These are phyloP conservation scores for Microcera coccophila DNA, from an alignment of 2,329 filamentous ascomycete genomes.

Conservation along the genomic window DNA sequence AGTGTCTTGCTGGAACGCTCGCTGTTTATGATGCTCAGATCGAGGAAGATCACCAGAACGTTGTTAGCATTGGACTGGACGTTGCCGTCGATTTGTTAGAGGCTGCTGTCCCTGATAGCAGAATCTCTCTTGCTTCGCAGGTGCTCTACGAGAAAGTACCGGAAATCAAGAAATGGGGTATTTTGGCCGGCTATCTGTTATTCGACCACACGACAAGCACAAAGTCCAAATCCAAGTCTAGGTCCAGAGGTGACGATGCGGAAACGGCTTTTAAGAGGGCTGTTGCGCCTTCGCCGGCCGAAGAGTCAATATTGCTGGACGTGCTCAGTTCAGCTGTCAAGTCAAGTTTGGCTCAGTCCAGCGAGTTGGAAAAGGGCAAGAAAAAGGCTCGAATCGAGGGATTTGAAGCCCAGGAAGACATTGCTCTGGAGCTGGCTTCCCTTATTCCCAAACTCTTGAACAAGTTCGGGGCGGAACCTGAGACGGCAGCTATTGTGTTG, in stretches of 20 bases:
- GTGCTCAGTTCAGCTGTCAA: slow-evolving; percentile 81
- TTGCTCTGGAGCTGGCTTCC: slow-evolving; percentile 70
- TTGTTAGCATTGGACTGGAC: slow-evolving; percentile 44
- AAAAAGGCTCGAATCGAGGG: slow-evolving; percentile 60
- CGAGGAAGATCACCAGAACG: slow-evolving; percentile 50
- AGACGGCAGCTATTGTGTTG: slow-evolving; percentile 80
- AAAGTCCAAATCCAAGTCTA: slow-evolving; percentile 49
- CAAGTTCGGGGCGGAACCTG: slow-evolving; percentile 87
- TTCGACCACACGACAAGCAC: slow-evolving; percentile 77
- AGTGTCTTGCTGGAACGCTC: slow-evolving; percentile 81
- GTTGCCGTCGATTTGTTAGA: slow-evolving; percentile 55
- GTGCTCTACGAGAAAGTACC: slow-evolving; percentile 77
- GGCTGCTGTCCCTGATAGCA: slow-evolving; percentile 66
- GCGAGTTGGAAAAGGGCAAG: slow-evolving; percentile 60
- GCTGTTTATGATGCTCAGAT: slow-evolving; percentile 74
- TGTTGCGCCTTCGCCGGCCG: slow-evolving; percentile 67
- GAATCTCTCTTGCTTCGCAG: slow-evolving; percentile 81
- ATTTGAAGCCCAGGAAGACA: slow-evolving; percentile 69
- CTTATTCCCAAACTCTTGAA: slow-evolving; percentile 82
- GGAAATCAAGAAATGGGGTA: slow-evolving; percentile 82
- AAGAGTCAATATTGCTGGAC: slow-evolving; percentile 83
- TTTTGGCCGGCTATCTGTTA: slow-evolving; percentile 82
- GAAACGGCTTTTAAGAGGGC: slow-evolving; percentile 65
- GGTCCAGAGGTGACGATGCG: slow-evolving; percentile 48
- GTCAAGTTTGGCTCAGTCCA: slow-evolving; percentile 61